Conservation (phyloP, 495 filamentous ascomycete genomes). For the Hypoxylon trugodes region DNA sequence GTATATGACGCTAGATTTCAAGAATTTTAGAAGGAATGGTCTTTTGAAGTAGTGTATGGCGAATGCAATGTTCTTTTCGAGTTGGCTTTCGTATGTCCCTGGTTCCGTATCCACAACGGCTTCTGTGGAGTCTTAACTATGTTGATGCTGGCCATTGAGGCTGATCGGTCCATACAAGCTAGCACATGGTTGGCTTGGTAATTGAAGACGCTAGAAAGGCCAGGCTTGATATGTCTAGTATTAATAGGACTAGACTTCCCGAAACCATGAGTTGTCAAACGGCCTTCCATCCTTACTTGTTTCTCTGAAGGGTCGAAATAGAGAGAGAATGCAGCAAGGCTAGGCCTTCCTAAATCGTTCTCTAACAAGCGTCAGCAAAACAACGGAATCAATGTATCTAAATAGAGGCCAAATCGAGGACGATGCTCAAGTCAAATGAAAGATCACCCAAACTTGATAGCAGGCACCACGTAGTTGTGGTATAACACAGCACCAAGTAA, state of each 20-base stretch:
- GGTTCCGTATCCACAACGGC: slow-evolving; percentile 23
- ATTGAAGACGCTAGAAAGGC: background rate
- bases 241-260: background rate
- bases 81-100: slow-evolving; percentile 28
- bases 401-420: no score
- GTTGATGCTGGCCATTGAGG: slow-evolving; percentile 16
- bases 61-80: slow-evolving; percentile 36
- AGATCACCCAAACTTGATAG: background rate
- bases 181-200: background rate
- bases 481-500: background rate
- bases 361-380: background rate
- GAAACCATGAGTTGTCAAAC: background rate
- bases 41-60: slow-evolving; percentile 19
- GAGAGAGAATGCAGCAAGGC: background rate
- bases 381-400: background rate
- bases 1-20: no score
- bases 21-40: slow-evolving; percentile 19
- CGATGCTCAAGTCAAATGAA: background rate
- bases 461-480: no score
- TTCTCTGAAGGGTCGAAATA: background rate
- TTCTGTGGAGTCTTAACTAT: slow-evolving; percentile 2
- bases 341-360: background rate
- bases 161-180: slow-evolving; percentile 21
- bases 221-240: background rate
- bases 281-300: background rate